Conservation (phyloP, 306 rosid genomes). For the Ochetophila trinervis region DNA sequence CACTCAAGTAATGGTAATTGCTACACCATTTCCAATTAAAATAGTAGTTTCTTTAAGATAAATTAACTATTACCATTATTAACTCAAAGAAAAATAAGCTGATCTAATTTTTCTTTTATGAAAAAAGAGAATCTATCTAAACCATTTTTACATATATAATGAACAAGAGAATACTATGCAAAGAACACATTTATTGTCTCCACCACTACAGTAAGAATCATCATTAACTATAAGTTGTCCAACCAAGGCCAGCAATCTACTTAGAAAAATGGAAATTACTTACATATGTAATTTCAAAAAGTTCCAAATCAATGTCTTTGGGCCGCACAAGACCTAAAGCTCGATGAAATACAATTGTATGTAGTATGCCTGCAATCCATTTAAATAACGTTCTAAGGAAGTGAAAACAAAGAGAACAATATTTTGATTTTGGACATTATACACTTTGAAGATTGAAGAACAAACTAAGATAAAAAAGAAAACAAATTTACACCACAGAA, state of each 20-base stretch:
- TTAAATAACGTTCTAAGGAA: neutral
- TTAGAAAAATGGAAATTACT: conserved; percentile 20
- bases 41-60: too few species aligned
- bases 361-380: conserved; percentile 74
- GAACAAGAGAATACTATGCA: too few species aligned
- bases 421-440: neutral
- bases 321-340: conserved; percentile 99
- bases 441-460: neutral
- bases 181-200: too few species aligned
- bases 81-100: too few species aligned
- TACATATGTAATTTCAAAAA: conserved; percentile 90
- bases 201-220: neutral
- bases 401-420: neutral
- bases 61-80: too few species aligned
- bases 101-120: too few species aligned
- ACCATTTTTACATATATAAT: too few species aligned
- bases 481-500: neutral
- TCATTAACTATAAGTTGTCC: neutral
- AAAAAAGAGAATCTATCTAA: too few species aligned
- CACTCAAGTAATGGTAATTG: too few species aligned
- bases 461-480: neutral
- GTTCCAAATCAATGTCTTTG: conserved; percentile 82
- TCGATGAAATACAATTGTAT: conserved; percentile 87
- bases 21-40: too few species aligned
- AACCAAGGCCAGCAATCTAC: conserved; percentile 7